Evolutionary conservation across 345 rosid species (phyloP), one percentile per base, ranked within the genome.

Genomic region (Cochlearia excelsa): DNA sequence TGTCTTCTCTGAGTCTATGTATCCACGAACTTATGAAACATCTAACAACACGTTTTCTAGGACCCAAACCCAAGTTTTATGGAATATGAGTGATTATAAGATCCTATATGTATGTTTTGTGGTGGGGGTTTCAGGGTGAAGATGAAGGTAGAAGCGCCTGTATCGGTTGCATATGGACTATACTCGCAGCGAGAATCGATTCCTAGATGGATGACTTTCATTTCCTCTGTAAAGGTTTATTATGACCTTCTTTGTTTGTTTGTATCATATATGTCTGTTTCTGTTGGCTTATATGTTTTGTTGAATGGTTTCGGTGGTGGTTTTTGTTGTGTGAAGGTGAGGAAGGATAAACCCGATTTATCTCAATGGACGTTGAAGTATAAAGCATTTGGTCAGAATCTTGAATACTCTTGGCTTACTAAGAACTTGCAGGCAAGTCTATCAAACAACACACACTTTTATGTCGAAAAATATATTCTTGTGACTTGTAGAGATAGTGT

Each of bases 341-440:
- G 85, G 65, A 84, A 87, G 67, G 90, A 87, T 63, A 84, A 85
- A 67, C 82, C 95, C 3, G 84, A 87, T 69, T 60, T 83, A 54
- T 93, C 97, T 9, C 71, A 77, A 61, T 89, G 99, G 99, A 70
- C 85, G 0, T 76, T 93, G 54, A 87, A 80, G 60, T 87, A 87
- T 74, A 69, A 73, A 40, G 99, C 97, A n/a, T 85, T 89, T 52
- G 97, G 92, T 74, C 91, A 69, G 37, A 73, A 82, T 71, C 72
- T 93, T 44, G 92, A 93, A 47, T 93, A 44, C 68, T 78, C 99
- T 57, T 93, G 99, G 99, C 94, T 89, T 62, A 90, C 97, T 54
- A 78, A 82, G 76, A 89, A 87, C 74, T 75, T 93, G 89, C 91
- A 88, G 86, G 97, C 83, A 71, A 74, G 61, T 47, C 23, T 16